Evolutionary conservation across 768 basidiomycete genomes (phyloP), one percentile per base, ranked within the genome.

Genomic region (Leccinum fibrillosum): DNA sequence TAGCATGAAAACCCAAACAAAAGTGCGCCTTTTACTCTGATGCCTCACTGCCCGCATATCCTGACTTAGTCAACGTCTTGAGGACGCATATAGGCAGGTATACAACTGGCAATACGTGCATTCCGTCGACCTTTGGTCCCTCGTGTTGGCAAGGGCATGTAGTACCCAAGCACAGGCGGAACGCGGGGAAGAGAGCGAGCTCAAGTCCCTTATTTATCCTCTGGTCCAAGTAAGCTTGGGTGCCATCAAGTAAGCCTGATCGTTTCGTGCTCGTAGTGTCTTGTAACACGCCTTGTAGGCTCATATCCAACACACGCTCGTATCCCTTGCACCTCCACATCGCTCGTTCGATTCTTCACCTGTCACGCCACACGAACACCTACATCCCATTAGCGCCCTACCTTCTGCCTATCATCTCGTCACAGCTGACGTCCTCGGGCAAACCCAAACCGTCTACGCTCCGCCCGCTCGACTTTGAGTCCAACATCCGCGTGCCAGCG

Each of bases 81-180:
- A 93, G 88, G 94, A 98, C 64, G 86, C 92, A 9, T 95, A 90
- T 76, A 89, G 88, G 72, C 88, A 90, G 65, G 96, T 99, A 21
- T 97, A 99, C 75, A 99, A 98, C 75, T 99, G 97, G 97, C 97
- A 98, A 75, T 98, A 89, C 64, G 90, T 88, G 2, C 97, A 99
- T 71, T 92, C 86, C 58, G 78, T 99, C 62, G 97, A 99, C 77
- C 98, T 98, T 67, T 99, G 97, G 97, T 82, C 85, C 42, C 80
- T 92, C 44, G 93, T 98, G 10, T 81, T 99, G 10, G 89, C 87
- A 21, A 80, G 87, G 47, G 88, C 92, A 15, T 95, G 92, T 66
- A 85, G 87, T 66, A 75, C 77, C 28, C 77, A 86, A 65, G 75
- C 78, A 2, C 79, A 84, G 58, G 69, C 72, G 13, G 80, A 80